These are phyloP conservation scores for Ochromonadaceae sp. DNA, from an alignment of 352 stramenopile genomes.

Conservation along the genomic window DNA sequence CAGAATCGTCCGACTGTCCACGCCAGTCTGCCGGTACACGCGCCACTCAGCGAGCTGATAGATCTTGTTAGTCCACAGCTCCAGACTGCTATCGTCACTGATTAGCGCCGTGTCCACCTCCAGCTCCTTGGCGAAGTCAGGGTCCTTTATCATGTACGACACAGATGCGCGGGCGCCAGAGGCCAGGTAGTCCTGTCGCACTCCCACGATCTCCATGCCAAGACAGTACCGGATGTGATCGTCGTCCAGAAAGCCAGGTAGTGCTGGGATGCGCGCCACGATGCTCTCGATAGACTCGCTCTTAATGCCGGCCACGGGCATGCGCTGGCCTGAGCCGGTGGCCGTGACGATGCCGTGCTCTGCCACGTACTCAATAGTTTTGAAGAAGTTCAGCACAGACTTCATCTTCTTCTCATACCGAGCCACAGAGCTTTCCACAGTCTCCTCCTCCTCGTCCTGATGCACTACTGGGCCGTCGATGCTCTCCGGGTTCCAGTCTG, in stretches of 20 bases:
- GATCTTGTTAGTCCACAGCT: slow-evolving; percentile 58
- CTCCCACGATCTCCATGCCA: slow-evolving; percentile 43
- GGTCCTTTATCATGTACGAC: slow-evolving; percentile 63
- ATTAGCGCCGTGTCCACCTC: slow-evolving; percentile 62
- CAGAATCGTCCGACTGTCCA: slow-evolving; percentile 35
- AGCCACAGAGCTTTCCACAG: not conserved
- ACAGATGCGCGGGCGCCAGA: slow-evolving; percentile 57
- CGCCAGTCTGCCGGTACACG: slow-evolving; percentile 52
- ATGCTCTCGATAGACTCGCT: slow-evolving; percentile 21
- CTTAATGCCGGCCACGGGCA: slow-evolving; percentile 11
- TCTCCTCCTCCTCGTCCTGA: not conserved
- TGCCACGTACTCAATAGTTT: slow-evolving; percentile 25
- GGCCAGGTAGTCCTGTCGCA: slow-evolving; percentile 54
- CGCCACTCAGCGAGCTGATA: slow-evolving; percentile 55
- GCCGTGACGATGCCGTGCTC: slow-evolving; percentile 43
- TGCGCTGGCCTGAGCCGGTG: slow-evolving; percentile 48
- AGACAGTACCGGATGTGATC: slow-evolving; percentile 35
- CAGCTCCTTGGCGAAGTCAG: slow-evolving; percentile 43
- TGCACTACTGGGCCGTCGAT: too few relatives aligned
- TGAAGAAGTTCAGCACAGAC: not conserved
- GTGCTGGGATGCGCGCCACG: slow-evolving; percentile 15
- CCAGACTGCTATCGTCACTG: slow-evolving; percentile 22
- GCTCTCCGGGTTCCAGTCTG: too few relatives aligned
- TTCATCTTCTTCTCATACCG: not conserved
- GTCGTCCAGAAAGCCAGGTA: slow-evolving; percentile 27